phyloP scores from a whole-genome alignment of 495 filamentous ascomycete species.

The Penicillium bovifimosum region DNA sequence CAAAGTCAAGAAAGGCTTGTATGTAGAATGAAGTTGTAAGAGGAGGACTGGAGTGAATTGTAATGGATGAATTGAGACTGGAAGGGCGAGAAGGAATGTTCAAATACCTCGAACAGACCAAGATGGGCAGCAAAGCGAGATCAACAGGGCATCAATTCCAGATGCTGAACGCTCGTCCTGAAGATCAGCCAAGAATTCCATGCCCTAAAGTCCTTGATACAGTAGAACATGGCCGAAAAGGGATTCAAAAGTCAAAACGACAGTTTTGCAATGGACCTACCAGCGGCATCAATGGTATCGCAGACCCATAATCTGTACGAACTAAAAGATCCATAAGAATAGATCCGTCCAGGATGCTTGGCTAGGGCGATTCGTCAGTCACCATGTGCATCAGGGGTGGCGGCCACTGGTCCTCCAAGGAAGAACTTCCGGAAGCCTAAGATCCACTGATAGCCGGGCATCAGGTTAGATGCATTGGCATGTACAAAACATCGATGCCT shows the following conservation, averaged over 20 bases:
- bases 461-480: background rate
- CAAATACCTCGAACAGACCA: background rate
- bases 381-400: slow-evolving; percentile 5
- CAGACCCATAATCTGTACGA: slow-evolving; percentile 10
- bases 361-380: slow-evolving; percentile 10
- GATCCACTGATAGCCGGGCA: slow-evolving; percentile 13
- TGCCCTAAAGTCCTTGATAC: slow-evolving; percentile 7
- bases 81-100: slow-evolving; percentile 3
- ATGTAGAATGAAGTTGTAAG: background rate
- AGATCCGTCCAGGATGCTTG: slow-evolving; percentile 10
- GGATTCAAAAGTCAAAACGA: slow-evolving; percentile 1
- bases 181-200: slow-evolving; percentile 19
- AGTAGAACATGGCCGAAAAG: background rate
- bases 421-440: background rate
- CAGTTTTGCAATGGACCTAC: slow-evolving; percentile 14
- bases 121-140: background rate
- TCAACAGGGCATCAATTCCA: background rate
- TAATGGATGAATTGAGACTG: background rate
- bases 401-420: background rate
- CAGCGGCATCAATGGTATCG: slow-evolving; percentile 14
- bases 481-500: slow-evolving; percentile 21
- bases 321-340: slow-evolving; percentile 11
- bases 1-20: background rate
- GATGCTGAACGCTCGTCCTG: background rate
- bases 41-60: background rate